phyloP scores from a whole-genome alignment of 768 basidiomycete genomes.

The Pholiota microspora region DNA sequence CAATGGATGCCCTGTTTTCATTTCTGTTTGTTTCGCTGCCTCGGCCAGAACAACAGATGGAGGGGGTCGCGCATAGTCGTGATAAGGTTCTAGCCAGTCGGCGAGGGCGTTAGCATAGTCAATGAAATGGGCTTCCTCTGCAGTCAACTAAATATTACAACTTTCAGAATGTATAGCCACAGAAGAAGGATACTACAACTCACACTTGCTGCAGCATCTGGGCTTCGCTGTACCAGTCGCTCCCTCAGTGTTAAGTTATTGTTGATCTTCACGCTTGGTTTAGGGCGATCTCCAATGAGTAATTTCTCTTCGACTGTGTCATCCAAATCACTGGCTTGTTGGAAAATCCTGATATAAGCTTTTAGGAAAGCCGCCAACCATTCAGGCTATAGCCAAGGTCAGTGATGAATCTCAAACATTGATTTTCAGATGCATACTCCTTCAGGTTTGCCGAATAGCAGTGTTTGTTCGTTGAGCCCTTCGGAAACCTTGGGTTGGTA shows the following conservation, averaged over 20 bases:
- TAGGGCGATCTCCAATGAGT: slow-evolving; percentile 77
- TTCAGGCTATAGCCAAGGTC: slow-evolving; percentile 42
- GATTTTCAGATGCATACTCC: slow-evolving; percentile 43
- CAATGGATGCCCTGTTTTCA: slow-evolving; percentile 67
- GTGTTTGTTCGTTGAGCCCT: slow-evolving; percentile 64
- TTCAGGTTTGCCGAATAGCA: slow-evolving; percentile 59
- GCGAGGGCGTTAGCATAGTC: slow-evolving; percentile 62
- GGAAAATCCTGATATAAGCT: slow-evolving; percentile 74
- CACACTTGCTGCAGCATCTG: slow-evolving; percentile 41
- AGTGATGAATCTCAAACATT: background rate
- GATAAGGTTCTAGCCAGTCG: slow-evolving; percentile 77
- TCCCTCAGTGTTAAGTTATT: slow-evolving; percentile 52
- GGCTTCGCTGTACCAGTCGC: slow-evolving; percentile 48
- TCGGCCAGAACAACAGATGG: slow-evolving; percentile 71
- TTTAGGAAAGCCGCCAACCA: slow-evolving; percentile 76
- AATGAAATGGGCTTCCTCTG: slow-evolving; percentile 56
- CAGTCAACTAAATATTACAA: slow-evolving; percentile 50
- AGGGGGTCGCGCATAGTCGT: slow-evolving; percentile 70
- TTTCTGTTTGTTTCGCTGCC: slow-evolving; percentile 67
- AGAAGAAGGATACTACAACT: background rate
- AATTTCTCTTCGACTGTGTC: slow-evolving; percentile 81
- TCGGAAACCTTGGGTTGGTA: slow-evolving; percentile 62
- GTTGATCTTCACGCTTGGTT: slow-evolving; percentile 51
- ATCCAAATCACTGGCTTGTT: slow-evolving; percentile 78
- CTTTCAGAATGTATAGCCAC: background rate